These are phyloP conservation scores for Stachybotrys elegans DNA, from an alignment of 2,329 filamentous ascomycete genomes.

Conservation along the genomic window DNA sequence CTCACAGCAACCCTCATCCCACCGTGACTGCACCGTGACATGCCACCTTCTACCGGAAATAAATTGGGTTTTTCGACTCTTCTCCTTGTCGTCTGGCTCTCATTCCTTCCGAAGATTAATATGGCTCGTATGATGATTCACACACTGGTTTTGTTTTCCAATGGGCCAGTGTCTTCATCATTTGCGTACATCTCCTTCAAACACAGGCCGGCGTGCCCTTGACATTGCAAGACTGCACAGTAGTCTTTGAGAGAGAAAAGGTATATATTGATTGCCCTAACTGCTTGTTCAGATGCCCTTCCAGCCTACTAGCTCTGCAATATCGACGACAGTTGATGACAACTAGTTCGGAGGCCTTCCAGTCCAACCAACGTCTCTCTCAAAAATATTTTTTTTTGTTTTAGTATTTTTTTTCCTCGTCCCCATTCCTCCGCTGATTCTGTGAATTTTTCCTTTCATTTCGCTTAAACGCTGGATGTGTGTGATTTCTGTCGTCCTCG, in stretches of 20 bases:
- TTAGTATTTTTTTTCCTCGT: conserved; percentile 19
- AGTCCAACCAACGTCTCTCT: conserved; percentile 18
- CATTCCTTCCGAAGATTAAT: conserved; percentile 22
- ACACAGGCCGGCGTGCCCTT: neutral
- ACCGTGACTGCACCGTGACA: conserved; percentile 4
- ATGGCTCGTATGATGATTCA: too few species aligned
- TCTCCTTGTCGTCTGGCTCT: conserved; percentile 20
- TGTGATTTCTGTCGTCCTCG: neutral
- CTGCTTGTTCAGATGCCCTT: conserved; percentile 4
- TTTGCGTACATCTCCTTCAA: neutral
- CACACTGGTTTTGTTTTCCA: neutral
- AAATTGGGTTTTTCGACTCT: conserved; percentile 33
- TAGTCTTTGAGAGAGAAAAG: conserved; percentile 7
- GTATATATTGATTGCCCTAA: conserved; percentile 7
- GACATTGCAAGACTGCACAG: neutral
- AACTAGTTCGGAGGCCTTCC: conserved; percentile 18
- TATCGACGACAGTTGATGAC: neutral
- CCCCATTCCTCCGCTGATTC: conserved; percentile 12
- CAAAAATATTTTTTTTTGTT: conserved; percentile 17
- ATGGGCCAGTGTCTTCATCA: neutral
- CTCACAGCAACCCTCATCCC: neutral
- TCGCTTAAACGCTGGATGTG: conserved; percentile 6
- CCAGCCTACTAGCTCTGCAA: conserved; percentile 4
- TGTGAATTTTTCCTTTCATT: conserved; percentile 10
- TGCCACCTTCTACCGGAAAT: conserved; percentile 20